Evolutionary conservation across 2,329 filamentous ascomycete genomes (phyloP), one percentile per base, ranked within the genome.

Genomic region (Penicillium janthinellum): DNA sequence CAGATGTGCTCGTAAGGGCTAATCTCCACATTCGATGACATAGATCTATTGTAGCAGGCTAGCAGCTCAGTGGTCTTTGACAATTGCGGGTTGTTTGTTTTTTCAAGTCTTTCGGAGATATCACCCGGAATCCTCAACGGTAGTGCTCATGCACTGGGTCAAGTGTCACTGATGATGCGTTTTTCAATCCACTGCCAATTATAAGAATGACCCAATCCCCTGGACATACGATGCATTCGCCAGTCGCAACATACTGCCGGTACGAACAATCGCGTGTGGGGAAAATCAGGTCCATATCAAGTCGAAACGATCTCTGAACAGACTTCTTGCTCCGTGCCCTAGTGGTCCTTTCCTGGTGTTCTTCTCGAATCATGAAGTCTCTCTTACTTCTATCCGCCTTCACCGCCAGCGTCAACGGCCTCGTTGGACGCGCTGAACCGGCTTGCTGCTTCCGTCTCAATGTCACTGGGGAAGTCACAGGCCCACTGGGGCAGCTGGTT

Each of bases 401-500:
- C 25, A 70, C 75, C 62, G 71, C 72, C 42, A 74, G 77, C 45
- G 74, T 77, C 56, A 78, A 81, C 64, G 81, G 79, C 49, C 70
- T 79, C 28, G 70, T 77, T 57, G 60, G 72, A 58, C 71, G 77
- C 49, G 64, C 68, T 51, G 72, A 71, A 41, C 74, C 70, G 49
- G 15, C 39, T 22, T 84, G 84, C 68, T 81, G 80, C 63, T 87
- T 88, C 73, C 76, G 80, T 59, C 68, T 88, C 38, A 79, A 75
- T 4, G 81, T 83, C 38, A 77, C 77, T 39, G 83, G 83, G 17
- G 78, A 75, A 58, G 73, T 77, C 17, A 77, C 79, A 34, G 85
- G 86, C n/a, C 71, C 77, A 4, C 76, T 90, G 44, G 86, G 85
- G 11, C 83, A 90, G 70, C 78, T 90, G 39, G 67, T 62, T 54